A percentile compares a stretch with the other conserved stretches of the same genome.
phyloP scores from a whole-genome alignment of 169 alveolate genomes.

The Amoebophrya sp. region DNA sequence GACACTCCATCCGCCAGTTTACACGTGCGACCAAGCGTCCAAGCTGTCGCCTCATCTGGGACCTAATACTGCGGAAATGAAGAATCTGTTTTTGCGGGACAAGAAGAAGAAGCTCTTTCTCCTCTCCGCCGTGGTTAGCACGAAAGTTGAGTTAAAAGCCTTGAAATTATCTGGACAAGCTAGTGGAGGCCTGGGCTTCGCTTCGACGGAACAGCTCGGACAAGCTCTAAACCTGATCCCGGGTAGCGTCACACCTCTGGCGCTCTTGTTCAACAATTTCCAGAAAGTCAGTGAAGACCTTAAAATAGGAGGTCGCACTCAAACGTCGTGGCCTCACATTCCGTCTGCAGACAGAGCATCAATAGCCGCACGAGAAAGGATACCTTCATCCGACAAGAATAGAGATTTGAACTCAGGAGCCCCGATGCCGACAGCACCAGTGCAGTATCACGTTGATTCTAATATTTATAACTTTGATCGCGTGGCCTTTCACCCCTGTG shows the following conservation, averaged over 20 bases:
- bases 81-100: neutral
- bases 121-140: neutral
- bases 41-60: neutral
- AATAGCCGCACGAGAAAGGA: no score
- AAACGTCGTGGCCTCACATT: no score
- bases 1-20: neutral
- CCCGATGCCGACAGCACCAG: neutral
- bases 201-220: neutral
- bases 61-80: neutral
- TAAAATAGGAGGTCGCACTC: no score
- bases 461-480: neutral
- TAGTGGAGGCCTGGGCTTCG: neutral
- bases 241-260: neutral
- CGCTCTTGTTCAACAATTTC: neutral
- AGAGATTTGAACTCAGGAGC: neutral
- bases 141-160: neutral
- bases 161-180: neutral
- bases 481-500: neutral
- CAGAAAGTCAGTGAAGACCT: neutral
- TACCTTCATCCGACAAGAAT: no score
- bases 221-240: neutral
- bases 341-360: no score
- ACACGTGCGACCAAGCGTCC: neutral
- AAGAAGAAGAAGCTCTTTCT: neutral
- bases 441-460: neutral